Percentiles rank a stretch among this genome's conserved stretches.
Conservation (phyloP, 176 grass and related monocot genomes). For the Neostapfia colusana region DNA sequence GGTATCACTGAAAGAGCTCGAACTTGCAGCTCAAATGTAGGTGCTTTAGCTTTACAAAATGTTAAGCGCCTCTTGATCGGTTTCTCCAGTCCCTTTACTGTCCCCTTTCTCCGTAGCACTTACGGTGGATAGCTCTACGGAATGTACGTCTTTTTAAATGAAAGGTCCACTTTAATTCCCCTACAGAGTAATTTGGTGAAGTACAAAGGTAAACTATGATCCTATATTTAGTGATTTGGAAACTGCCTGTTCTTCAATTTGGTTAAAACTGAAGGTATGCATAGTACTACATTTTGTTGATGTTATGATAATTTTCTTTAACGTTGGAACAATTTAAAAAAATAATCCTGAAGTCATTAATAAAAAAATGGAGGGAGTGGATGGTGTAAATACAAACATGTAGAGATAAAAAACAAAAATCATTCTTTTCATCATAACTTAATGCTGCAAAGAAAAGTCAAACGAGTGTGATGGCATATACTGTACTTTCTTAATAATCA, state of each 20-base stretch:
- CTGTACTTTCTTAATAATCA: neutral
- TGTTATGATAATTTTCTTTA: neutral
- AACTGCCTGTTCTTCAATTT: neutral
- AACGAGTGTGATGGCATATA: neutral
- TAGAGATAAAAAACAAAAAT: neutral
- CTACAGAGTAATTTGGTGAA: no score
- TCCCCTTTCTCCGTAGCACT: neutral
- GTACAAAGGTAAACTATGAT: neutral
- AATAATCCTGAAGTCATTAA: neutral
- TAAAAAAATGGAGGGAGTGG: neutral
- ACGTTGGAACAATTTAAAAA: neutral
- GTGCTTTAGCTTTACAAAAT: neutral
- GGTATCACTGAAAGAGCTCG: constrained; percentile 3
- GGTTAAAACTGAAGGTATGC: neutral
- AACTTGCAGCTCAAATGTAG: neutral
- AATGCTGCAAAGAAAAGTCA: neutral
- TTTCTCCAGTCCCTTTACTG: neutral
- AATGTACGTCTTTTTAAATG: neutral
- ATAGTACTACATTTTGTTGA: no score
- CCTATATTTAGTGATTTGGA: neutral
- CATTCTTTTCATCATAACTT: neutral
- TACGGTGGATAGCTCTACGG: neutral
- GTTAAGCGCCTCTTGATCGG: neutral
- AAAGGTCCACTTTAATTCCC: no score
- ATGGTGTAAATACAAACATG: neutral